These are phyloP conservation scores for Alternaria ventricosa DNA, from an alignment of 2,329 filamentous ascomycete genomes.

Conservation along the genomic window DNA sequence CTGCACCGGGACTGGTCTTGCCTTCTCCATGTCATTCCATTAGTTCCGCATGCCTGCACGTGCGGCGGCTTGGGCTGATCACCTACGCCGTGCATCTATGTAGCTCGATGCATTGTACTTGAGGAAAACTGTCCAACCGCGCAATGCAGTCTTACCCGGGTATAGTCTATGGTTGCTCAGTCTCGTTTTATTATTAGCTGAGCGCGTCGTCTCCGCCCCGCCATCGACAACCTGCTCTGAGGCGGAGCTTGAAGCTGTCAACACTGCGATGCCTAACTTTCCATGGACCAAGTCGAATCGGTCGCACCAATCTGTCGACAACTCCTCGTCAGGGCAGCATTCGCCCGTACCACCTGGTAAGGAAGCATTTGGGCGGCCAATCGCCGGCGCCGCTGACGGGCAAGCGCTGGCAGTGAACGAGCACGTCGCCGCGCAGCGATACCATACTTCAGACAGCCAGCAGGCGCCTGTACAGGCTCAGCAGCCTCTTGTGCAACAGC, in stretches of 20 bases:
- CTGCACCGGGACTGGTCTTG: constrained; percentile 27
- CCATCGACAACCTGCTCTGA: constrained; percentile 25
- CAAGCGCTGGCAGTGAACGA: constrained; percentile 45
- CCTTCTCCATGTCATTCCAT: constrained; percentile 25
- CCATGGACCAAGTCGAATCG: constrained; percentile 49
- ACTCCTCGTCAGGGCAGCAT: constrained; percentile 38
- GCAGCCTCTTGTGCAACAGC: constrained; percentile 24
- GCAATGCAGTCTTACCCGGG: constrained; percentile 26
- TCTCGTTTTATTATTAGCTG: constrained; percentile 45
- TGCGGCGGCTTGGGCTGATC: constrained; percentile 38
- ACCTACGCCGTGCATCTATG: constrained; percentile 14
- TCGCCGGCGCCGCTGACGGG: constrained; percentile 42
- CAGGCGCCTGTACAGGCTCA: constrained; percentile 26
- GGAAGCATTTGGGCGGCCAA: constrained; percentile 31
- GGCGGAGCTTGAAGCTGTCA: constrained; percentile 29
- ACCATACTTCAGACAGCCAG: constrained; percentile 27
- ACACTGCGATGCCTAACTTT: constrained; percentile 47
- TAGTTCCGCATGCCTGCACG: constrained; percentile 37
- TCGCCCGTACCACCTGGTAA: constrained; percentile 46
- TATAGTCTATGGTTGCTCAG: constrained; percentile 32
- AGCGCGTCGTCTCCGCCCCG: constrained; percentile 27
- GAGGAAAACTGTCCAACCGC: constrained; percentile 25
- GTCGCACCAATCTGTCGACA: constrained; percentile 48
- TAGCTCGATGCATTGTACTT: constrained; percentile 27
- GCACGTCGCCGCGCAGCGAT: constrained; percentile 37